These are phyloP conservation scores for Boletus barrowsii DNA, from an alignment of 768 basidiomycete species.

Conservation along the genomic window DNA sequence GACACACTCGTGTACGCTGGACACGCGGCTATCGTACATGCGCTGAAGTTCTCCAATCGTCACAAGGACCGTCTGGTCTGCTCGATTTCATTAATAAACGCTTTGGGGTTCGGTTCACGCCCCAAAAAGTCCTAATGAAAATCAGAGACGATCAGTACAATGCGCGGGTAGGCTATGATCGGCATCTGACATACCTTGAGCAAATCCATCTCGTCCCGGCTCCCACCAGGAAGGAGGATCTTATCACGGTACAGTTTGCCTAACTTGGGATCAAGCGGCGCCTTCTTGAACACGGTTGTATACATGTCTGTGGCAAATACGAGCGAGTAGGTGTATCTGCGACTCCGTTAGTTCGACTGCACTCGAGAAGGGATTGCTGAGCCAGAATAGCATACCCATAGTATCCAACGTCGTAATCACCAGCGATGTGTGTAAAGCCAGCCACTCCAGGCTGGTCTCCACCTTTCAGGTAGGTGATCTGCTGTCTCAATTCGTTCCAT, in stretches of 20 bases:
- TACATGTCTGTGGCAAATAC: constrained; percentile 59
- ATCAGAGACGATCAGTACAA: neutral
- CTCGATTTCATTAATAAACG: constrained; percentile 62
- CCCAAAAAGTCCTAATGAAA: constrained; percentile 68
- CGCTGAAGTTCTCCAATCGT: neutral
- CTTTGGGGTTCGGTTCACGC: constrained; percentile 68
- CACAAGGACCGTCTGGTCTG: constrained; percentile 40
- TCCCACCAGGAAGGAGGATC: constrained; percentile 69
- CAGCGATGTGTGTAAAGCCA: constrained; percentile 68
- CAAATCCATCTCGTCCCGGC: constrained; percentile 70
- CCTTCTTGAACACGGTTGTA: constrained; percentile 69
- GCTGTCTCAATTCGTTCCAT: constrained; percentile 70
- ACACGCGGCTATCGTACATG: too few species aligned
- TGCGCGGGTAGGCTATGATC: neutral
- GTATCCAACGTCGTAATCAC: constrained; percentile 66
- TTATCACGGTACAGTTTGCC: constrained; percentile 69
- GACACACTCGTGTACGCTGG: too few species aligned
- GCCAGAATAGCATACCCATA: constrained; percentile 44
- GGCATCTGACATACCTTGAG: constrained; percentile 49
- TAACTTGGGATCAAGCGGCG: constrained; percentile 65
- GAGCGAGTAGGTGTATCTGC: constrained; percentile 69
- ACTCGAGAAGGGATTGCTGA: neutral
- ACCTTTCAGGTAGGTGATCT: constrained; percentile 63
- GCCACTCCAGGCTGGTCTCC: constrained; percentile 66
- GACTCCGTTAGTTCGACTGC: neutral